Evolutionary conservation across 1,284 basidiomycete genomes (phyloP), one percentile per base, ranked within the genome.

Genomic region (Leccinum subrobustum): DNA sequence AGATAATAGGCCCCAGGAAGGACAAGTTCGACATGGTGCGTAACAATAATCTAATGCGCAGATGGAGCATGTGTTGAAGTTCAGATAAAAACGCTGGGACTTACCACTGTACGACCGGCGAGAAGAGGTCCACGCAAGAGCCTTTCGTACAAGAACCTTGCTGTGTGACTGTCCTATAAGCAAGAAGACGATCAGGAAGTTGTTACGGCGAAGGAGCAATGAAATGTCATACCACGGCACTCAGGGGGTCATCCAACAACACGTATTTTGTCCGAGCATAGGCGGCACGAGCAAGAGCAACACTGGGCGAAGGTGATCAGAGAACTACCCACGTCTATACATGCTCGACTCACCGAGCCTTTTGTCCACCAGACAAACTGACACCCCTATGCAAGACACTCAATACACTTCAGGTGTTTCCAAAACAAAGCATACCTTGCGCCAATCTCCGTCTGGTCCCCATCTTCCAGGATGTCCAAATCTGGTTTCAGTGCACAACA

Each of bases 401-500:
- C 18, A 67, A 50, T 7, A 52, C 4, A 18, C 4, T 7, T 5
- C 6, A 11, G 6, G 23, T 6, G 23, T 27, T n/a, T 9, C 2
- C 27, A 25, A 1, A 6, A 53, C 3, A 18, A 63, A 58, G 52
- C 67, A 25, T 20, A 72, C 73, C 76, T 72, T 16, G 73, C 71
- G 3, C 75, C 73, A 33, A 74, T 74, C 58, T 74, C 72, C 4
- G 73, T 74, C 54, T 64, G 62, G 20, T 74, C 73, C 2, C 73
- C 65, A 62, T 83, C 81, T 62, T 82, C 80, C 1, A 83, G 64
- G 0, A 81, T 75, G 18, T 78, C 72, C 60, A 82, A 63, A 65
- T 93, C 91, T 0, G 83, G 79, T 23, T 74, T 73, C 57, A 93
- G 73, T 1, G 88, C 86, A 67, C 91, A 93, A 44, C 77, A 79